Conservation (phyloP, 2,329 filamentous ascomycete species). For the Xylaria sp. region DNA sequence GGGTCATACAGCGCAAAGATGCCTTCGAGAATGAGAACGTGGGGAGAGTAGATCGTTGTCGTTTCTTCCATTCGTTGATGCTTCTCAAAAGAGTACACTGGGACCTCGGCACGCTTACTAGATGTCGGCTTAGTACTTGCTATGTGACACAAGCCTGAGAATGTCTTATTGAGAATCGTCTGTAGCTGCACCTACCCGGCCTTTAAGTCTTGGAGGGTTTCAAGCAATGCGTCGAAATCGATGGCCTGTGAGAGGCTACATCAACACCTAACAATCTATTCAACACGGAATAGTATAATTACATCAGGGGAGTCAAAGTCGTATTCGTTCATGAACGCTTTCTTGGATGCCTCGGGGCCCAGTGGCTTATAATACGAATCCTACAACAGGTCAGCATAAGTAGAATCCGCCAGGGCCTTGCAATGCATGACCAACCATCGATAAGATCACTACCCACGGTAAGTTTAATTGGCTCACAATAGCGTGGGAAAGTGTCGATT, state of each 20-base stretch:
- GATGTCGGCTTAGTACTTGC: slow-evolving; percentile 30
- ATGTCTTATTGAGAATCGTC: slow-evolving; percentile 6
- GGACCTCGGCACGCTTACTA: slow-evolving; percentile 89
- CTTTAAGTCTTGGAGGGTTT: slow-evolving; percentile 85
- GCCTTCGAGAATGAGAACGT: slow-evolving; percentile 93
- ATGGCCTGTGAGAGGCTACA: slow-evolving; percentile 67
- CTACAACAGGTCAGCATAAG: slow-evolving; percentile 57
- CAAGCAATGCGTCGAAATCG: slow-evolving; percentile 89
- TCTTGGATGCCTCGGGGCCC: slow-evolving; percentile 77
- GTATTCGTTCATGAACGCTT: slow-evolving; percentile 89
- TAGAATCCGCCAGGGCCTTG: slow-evolving; percentile 28
- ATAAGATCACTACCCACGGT: slow-evolving; percentile 97
- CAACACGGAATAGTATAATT: slow-evolving; percentile 39
- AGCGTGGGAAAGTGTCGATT: slow-evolving; percentile 91
- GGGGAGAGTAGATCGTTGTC: slow-evolving; percentile 92
- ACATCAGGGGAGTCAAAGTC: slow-evolving; percentile 93
- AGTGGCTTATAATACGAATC: slow-evolving; percentile 98
- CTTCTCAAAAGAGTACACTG: slow-evolving; percentile 93
- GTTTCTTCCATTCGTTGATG: slow-evolving; percentile 83
- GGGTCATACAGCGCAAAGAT: slow-evolving; percentile 94
- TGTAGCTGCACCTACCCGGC: slow-evolving; percentile 72
- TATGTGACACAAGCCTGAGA: not conserved
- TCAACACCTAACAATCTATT: slow-evolving; percentile 39
- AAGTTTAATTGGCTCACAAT: slow-evolving; percentile 91
- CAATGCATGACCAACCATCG: slow-evolving; percentile 73